phyloP scores from a whole-genome alignment of 1,284 basidiomycete species.

The Irpex sp. region DNA sequence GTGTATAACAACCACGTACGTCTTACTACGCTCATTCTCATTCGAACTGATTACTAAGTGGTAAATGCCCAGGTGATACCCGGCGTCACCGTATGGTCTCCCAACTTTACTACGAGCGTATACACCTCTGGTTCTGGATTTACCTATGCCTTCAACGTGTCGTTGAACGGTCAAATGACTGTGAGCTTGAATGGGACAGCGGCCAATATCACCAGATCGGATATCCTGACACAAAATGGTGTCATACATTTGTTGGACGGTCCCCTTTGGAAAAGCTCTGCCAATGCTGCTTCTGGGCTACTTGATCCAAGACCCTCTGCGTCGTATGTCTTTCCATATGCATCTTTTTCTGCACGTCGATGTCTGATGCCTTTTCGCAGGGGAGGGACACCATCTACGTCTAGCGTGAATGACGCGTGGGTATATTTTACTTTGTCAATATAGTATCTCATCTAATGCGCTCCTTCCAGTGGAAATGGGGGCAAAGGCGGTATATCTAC shows the following conservation, averaged over 20 bases:
- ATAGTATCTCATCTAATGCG: neutral
- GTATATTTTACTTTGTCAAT: neutral
- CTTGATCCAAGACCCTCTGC: neutral
- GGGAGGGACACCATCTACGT: neutral
- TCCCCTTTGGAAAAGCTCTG: constrained; percentile 1
- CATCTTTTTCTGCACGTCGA: neutral
- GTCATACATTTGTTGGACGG: constrained; percentile 8
- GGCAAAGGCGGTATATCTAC: neutral
- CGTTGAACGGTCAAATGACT: neutral
- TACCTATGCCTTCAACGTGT: neutral
- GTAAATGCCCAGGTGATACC: constrained; percentile 1
- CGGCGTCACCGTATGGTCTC: constrained; percentile 1
- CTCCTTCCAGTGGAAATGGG: neutral
- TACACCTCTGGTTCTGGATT: constrained; percentile 4
- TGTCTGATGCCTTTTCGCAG: neutral
- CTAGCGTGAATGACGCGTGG: neutral
- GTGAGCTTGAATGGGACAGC: constrained; percentile 5
- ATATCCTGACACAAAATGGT: constrained; percentile 5
- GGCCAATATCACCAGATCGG: constrained; percentile 5
- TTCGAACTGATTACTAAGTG: neutral
- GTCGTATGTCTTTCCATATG: neutral
- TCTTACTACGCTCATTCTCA: neutral
- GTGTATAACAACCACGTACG: neutral
- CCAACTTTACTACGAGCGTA: neutral
- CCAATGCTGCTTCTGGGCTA: neutral